Conservation (phyloP, 1,284 basidiomycete genomes). For the Cryptococcus neoformans region DNA sequence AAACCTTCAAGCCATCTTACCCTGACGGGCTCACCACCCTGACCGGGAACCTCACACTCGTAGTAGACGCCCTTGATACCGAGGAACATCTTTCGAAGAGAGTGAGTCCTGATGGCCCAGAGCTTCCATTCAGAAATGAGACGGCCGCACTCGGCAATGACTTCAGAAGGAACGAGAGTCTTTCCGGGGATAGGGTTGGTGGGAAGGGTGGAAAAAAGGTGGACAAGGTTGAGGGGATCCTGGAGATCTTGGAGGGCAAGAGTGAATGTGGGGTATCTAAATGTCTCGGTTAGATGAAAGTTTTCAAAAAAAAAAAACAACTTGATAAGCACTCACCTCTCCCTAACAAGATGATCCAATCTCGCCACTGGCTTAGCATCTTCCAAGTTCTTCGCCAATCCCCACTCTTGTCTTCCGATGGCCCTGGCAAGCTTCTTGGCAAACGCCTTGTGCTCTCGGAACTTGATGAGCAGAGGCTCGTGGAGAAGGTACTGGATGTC, state of each 20-base stretch:
- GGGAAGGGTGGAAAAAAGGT: constrained; percentile 86
- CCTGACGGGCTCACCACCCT: constrained; percentile 74
- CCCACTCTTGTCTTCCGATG: constrained; percentile 92
- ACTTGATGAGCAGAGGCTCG: constrained; percentile 91
- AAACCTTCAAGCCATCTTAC: constrained; percentile 96
- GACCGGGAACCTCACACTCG: constrained; percentile 74
- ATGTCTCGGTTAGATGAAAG: too few species aligned
- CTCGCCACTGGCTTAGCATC: constrained; percentile 84
- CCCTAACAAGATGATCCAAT: constrained; percentile 97
- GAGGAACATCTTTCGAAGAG: constrained; percentile 88
- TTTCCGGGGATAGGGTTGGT: constrained; percentile 61
- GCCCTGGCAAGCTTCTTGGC: constrained; percentile 96
- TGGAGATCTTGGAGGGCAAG: constrained; percentile 96
- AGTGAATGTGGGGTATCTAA: constrained; percentile 93
- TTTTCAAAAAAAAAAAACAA: neutral
- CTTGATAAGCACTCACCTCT: constrained; percentile 59
- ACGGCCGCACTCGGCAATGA: constrained; percentile 87
- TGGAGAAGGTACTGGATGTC: constrained; percentile 98
- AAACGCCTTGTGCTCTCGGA: constrained; percentile 97
- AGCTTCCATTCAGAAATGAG: constrained; percentile 79
- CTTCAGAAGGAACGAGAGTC: constrained; percentile 69
- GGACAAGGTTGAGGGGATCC: constrained; percentile 93
- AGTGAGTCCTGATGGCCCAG: constrained; percentile 85
- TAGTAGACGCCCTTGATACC: constrained; percentile 99
- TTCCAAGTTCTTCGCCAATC: constrained; percentile 88